These are phyloP conservation scores for Rhizopus microsporus DNA, from an alignment of 371 early-diverging fungal genomes.

Conservation along the genomic window DNA sequence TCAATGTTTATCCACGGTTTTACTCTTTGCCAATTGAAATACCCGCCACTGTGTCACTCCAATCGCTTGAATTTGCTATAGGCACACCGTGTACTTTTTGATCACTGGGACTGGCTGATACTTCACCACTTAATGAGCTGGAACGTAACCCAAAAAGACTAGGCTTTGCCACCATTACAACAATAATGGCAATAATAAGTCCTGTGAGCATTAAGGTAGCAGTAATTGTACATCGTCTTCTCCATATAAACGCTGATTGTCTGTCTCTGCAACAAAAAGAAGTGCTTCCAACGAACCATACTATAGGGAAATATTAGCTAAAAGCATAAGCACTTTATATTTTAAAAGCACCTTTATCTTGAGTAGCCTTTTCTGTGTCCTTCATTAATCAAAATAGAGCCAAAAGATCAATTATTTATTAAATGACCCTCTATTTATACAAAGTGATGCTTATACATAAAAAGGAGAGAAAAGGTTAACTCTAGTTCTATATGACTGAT, in stretches of 20 bases:
- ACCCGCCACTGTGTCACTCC: slow-evolving; percentile 38
- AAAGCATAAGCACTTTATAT: slow-evolving; percentile 29
- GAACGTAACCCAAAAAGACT: slow-evolving; percentile 36
- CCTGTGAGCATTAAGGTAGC: slow-evolving; percentile 31
- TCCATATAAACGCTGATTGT: slow-evolving; percentile 29
- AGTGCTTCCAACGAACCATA: slow-evolving; percentile 46
- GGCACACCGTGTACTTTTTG: slow-evolving; percentile 48
- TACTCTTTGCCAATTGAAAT: slow-evolving; percentile 8
- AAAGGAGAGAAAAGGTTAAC: too few relatives aligned
- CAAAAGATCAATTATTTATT: too few relatives aligned
- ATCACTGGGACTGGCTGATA: slow-evolving; percentile 26
- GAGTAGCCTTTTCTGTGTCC: not conserved
- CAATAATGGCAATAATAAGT: slow-evolving; percentile 27
- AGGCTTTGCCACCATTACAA: slow-evolving; percentile 42
- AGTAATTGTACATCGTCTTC: slow-evolving; percentile 49
- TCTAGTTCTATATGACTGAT: too few relatives aligned
- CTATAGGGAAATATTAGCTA: slow-evolving; percentile 40
- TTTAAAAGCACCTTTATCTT: slow-evolving; percentile 1
- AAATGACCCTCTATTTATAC: too few relatives aligned
- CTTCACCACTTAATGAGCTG: slow-evolving; percentile 31
- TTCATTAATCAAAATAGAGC: not conserved
- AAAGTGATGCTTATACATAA: too few relatives aligned
- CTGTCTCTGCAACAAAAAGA: slow-evolving; percentile 1
- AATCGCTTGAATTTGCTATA: slow-evolving; percentile 32
- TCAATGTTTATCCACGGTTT: too few relatives aligned